A percentile compares a stretch with the other conserved stretches of the same genome.
These are phyloP conservation scores for Boletus coccyginus DNA, from an alignment of 768 basidiomycete genomes.

Conservation along the genomic window DNA sequence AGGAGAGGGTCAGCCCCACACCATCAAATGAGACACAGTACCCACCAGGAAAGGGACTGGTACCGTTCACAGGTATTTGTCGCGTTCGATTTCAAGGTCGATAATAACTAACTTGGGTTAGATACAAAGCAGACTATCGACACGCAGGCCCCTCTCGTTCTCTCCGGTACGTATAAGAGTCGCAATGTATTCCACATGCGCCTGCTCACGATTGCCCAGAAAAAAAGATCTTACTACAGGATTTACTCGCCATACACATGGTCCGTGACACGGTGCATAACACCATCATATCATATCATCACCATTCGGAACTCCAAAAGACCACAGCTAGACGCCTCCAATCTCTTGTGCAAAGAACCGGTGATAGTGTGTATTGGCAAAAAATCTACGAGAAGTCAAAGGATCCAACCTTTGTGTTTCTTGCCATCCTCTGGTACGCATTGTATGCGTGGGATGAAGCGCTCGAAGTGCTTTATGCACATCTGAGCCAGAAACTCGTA, in stretches of 20 bases:
- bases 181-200: background rate
- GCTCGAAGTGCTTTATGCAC: constrained; percentile 48
- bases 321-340: constrained; percentile 29
- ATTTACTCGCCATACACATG: constrained; percentile 41
- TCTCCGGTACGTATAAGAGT: constrained; percentile 16
- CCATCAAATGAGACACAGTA: constrained; percentile 14
- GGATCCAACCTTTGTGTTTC: constrained; percentile 34
- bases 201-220: constrained; percentile 5
- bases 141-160: constrained; percentile 32
- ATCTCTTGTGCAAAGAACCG: constrained; percentile 32
- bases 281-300: constrained; percentile 37
- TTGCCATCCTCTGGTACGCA: constrained; percentile 54
- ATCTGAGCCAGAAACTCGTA: constrained; percentile 48
- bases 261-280: constrained; percentile 27
- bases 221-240: constrained; percentile 28
- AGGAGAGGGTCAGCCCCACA: constrained; percentile 9
- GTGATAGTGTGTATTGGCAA: constrained; percentile 37
- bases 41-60: constrained; percentile 1
- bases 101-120: constrained; percentile 3
- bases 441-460: constrained; percentile 63
- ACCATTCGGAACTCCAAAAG: constrained; percentile 21
- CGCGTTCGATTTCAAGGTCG: background rate
- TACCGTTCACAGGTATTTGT: constrained; percentile 16
- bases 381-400: constrained; percentile 30
- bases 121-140: constrained; percentile 29